Base-by-base conservation (phyloP, 345 rosid species). In the Salix udensis region DNA sequence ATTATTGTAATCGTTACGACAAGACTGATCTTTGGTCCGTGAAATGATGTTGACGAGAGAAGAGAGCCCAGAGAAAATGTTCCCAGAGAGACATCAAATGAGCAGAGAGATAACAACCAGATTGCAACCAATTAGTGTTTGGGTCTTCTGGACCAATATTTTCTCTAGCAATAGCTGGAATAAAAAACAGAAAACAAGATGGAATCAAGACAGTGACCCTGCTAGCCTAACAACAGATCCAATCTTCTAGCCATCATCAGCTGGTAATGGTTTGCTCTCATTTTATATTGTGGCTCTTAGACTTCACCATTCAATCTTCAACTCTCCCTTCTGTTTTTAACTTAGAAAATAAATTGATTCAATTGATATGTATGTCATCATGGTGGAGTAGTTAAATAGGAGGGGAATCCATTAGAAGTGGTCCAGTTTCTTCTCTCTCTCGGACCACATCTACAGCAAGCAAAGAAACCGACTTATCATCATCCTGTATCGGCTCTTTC, bases 391-490 rank as follows among this genome's bases (percentile, higher is more conserved):
- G 44, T 14, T 10, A 30, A 10, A 55, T 3, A 55, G 55, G 6
- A 24, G 6, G 28, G 11, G 61, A 60, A 44, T 26, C 65, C 28
- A 30, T 53, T 30, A 55, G 65, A 36, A 62, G 78, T 72, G 84
- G 82, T 78, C 87, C 85, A 36, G 36, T 62, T 10, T 30, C 62
- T 23, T 23, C 6, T 28, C 34, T 21, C 21, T 31, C 61, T n/a
- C 71, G 79, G 83, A 78, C 77, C 82, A 68, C 82, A 16, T n/a
- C 69, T 50, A 80, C 73, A 61, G 77, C 68, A 36, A 74, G n/a
- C 52, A 5, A 28, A 18, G 80, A 77, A 21, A 24, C 31, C 13
- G 80, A 71, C 80, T 19, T 13, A 8, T 44, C 71, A 42, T 11
- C 60, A 4, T 37, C 4, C 13, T 42, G 26, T 34, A 44, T 16